These are phyloP conservation scores for Mycena pura DNA, from an alignment of 768 basidiomycete species.

Conservation along the genomic window DNA sequence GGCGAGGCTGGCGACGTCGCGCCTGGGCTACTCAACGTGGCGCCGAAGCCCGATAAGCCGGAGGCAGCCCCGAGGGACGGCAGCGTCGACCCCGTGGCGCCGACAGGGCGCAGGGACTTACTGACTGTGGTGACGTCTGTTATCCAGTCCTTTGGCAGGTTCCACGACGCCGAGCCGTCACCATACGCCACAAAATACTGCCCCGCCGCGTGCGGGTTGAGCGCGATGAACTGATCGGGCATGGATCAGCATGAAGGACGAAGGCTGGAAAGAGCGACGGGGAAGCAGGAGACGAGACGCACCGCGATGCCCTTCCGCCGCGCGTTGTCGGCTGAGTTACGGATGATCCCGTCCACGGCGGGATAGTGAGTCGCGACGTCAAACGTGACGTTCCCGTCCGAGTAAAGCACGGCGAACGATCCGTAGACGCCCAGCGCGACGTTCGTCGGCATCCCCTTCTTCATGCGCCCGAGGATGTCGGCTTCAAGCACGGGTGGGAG, in stretches of 20 bases:
- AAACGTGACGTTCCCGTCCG: conserved; percentile 21
- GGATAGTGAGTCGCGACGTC: conserved; percentile 22
- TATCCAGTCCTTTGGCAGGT: conserved; percentile 20
- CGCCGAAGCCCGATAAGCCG: background rate
- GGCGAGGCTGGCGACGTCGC: background rate
- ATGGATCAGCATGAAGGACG: background rate
- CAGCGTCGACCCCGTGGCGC: background rate
- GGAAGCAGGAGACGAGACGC: background rate
- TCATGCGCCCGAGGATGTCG: conserved; percentile 13
- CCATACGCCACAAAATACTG: conserved; percentile 26
- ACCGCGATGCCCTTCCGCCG: conserved; percentile 25
- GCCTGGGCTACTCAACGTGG: too few species aligned
- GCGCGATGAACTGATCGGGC: conserved; percentile 15
- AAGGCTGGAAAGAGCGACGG: too few species aligned
- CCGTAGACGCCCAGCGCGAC: conserved; percentile 20
- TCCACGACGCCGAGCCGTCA: conserved; percentile 23
- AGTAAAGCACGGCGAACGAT: conserved; percentile 21
- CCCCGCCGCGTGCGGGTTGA: conserved; percentile 20
- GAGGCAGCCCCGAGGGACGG: background rate
- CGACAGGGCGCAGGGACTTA: conserved; percentile 13
- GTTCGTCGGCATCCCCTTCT: conserved; percentile 15
- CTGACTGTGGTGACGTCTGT: conserved; percentile 23
- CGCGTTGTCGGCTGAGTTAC: conserved; percentile 15
- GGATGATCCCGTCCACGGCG: conserved; percentile 19
- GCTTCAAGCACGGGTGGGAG: conserved; percentile 16